These are phyloP conservation scores for Stagonosporopsis vannaccii DNA, from an alignment of 2,329 filamentous ascomycete genomes.

Conservation along the genomic window DNA sequence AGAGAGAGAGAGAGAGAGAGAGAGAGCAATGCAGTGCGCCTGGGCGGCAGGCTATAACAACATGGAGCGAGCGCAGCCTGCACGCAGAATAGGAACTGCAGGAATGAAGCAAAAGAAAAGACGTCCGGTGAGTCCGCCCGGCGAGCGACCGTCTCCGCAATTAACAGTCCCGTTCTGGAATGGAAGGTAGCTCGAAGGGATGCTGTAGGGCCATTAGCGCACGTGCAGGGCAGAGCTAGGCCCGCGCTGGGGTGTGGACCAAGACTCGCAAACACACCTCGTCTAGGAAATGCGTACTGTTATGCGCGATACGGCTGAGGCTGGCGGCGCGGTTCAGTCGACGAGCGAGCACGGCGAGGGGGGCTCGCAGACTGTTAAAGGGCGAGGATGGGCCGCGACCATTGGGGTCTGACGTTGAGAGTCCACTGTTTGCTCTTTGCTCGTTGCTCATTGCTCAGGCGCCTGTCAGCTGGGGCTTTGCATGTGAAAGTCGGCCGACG, in stretches of 20 bases:
- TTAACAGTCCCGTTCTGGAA: slow-evolving; percentile 31
- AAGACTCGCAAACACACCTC: slow-evolving; percentile 34
- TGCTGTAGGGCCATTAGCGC: slow-evolving; percentile 28
- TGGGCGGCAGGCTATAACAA: too few relatives aligned
- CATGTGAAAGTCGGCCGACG: slow-evolving; percentile 40
- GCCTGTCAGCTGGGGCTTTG: slow-evolving; percentile 25
- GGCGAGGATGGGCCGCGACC: slow-evolving; percentile 1
- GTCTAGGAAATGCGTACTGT: slow-evolving; percentile 29
- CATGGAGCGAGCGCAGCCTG: neutral
- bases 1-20: too few relatives aligned
- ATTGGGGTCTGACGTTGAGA: slow-evolving; percentile 16
- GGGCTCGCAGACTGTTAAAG: too few relatives aligned
- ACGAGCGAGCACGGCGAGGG: neutral
- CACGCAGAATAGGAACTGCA: neutral
- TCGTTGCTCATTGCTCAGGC: slow-evolving; percentile 8
- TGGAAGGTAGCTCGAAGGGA: slow-evolving; percentile 29
- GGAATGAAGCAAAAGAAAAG: slow-evolving; percentile 3
- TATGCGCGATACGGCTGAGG: slow-evolving; percentile 12
- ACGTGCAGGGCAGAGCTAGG: slow-evolving; percentile 33
- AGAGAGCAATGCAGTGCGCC: neutral
- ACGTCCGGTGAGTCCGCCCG: slow-evolving; percentile 2
- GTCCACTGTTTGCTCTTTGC: slow-evolving; percentile 9
- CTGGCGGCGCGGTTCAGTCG: neutral
- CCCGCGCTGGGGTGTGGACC: neutral
- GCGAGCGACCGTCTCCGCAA: slow-evolving; percentile 15